phyloP scores from a whole-genome alignment of 169 alveolate genomes.

The Eimeria sp. region DNA sequence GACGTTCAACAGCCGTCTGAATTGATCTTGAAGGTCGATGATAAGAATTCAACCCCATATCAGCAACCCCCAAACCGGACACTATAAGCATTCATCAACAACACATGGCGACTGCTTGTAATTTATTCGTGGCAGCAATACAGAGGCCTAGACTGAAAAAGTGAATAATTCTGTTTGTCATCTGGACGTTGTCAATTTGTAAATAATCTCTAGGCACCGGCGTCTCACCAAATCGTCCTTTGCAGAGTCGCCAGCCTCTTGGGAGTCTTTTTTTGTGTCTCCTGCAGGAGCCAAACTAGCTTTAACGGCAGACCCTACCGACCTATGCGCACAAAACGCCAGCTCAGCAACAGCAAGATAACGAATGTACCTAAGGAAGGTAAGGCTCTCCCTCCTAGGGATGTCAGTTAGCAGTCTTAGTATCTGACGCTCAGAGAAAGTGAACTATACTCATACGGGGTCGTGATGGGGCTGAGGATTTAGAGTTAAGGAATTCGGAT shows the following conservation, averaged over 20 bases:
- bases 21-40: neutral
- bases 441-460: neutral
- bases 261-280: neutral
- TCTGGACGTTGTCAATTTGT: neutral
- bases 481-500: too few relatives aligned
- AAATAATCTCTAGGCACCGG: neutral
- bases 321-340: constrained; percentile 13
- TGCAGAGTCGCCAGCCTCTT: neutral
- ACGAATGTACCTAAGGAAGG: neutral
- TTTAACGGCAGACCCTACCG: constrained; percentile 7
- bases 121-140: neutral
- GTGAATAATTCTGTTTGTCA: too few relatives aligned
- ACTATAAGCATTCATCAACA: neutral
- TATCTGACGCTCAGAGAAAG: neutral
- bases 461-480: neutral
- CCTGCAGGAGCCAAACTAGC: constrained; percentile 3
- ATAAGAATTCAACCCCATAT: neutral
- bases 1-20: neutral
- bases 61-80: neutral
- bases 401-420: neutral
- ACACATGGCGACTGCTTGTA: neutral
- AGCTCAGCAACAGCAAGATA: neutral
- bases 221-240: constrained; percentile 19
- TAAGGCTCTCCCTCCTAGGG: neutral
- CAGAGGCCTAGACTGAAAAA: neutral